Evolutionary conservation across 805 yeast species (phyloP).

Genomic region (Kuraishia piskuri): DNA sequence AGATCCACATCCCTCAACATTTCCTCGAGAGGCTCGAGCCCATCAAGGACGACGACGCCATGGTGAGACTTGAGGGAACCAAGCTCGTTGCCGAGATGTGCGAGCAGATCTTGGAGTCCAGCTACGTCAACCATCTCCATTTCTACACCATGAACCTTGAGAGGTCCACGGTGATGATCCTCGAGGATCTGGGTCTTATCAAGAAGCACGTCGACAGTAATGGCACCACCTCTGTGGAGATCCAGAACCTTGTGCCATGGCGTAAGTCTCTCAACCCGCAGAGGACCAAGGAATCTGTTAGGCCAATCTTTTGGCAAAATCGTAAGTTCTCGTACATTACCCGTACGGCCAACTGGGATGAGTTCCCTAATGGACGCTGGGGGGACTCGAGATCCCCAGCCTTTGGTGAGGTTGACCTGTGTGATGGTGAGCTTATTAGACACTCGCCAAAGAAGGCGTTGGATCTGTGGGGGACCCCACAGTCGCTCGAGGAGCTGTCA

Average conservation of each 20-base stretch:
- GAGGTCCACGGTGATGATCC: constrained; percentile 78
- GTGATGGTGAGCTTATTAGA: constrained; percentile 71
- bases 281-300: constrained; percentile 70
- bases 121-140: constrained; percentile 78
- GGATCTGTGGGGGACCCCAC: constrained; percentile 86
- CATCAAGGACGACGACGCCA: constrained; percentile 81
- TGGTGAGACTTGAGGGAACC: constrained; percentile 81
- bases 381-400: constrained; percentile 98
- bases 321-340: constrained; percentile 84
- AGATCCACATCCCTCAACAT: constrained; percentile 67
- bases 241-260: constrained; percentile 57
- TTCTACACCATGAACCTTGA: constrained; percentile 97
- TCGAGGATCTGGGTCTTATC: constrained; percentile 60
- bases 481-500: constrained; percentile 47
- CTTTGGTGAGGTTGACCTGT: constrained; percentile 80
- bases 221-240: constrained; percentile 4
- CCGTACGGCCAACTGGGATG: constrained; percentile 93
- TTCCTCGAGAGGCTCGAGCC: constrained; percentile 68
- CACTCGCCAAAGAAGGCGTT: constrained; percentile 74
- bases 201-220: constrained; percentile 6
- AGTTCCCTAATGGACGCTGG: constrained; percentile 98
- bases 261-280: constrained; percentile 78
- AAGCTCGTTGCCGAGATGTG: constrained; percentile 82
- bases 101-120: constrained; percentile 55
- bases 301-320: constrained; percentile 96